Evolutionary conservation across 1,284 basidiomycete species (phyloP).

Genomic region (Puccinia polysora): DNA sequence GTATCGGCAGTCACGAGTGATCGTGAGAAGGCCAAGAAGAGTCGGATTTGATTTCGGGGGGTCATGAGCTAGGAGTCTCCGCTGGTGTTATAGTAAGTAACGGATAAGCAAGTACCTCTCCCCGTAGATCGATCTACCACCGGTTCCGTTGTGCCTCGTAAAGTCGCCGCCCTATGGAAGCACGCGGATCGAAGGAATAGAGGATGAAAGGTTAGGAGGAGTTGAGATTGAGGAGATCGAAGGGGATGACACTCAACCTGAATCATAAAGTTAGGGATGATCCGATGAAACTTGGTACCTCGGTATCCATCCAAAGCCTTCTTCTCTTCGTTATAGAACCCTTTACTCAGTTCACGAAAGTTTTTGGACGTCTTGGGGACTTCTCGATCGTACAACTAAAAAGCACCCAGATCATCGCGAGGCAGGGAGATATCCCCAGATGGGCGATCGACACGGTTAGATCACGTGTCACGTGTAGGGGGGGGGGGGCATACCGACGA

Average conservation of each 20-base stretch:
- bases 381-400: slow-evolving; percentile 10
- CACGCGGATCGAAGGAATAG: not conserved
- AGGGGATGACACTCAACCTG: slow-evolving; percentile 51
- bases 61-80: too few relatives aligned
- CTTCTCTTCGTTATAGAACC: not conserved
- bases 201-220: not conserved
- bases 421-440: too few relatives aligned
- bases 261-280: slow-evolving; percentile 53
- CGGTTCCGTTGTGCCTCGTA: slow-evolving; percentile 38
- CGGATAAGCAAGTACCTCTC: too few relatives aligned
- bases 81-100: too few relatives aligned
- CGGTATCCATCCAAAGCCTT: slow-evolving; percentile 48
- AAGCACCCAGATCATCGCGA: not conserved
- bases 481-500: too few relatives aligned
- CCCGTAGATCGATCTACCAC: slow-evolving; percentile 38
- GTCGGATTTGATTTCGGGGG: too few relatives aligned
- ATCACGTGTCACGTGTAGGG: too few relatives aligned
- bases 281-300: slow-evolving; percentile 51
- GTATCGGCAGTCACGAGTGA: too few relatives aligned
- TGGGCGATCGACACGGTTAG: too few relatives aligned
- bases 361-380: slow-evolving; percentile 34
- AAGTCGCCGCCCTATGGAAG: slow-evolving; percentile 34
- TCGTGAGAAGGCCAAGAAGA: too few relatives aligned
- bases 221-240: not conserved
- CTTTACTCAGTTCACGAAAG: slow-evolving; percentile 30